A percentile compares a stretch with the other conserved stretches of the same genome.
These are phyloP conservation scores for Oryza meridionalis DNA, from an alignment of 176 grass and related monocot genomes.

Conservation along the genomic window DNA sequence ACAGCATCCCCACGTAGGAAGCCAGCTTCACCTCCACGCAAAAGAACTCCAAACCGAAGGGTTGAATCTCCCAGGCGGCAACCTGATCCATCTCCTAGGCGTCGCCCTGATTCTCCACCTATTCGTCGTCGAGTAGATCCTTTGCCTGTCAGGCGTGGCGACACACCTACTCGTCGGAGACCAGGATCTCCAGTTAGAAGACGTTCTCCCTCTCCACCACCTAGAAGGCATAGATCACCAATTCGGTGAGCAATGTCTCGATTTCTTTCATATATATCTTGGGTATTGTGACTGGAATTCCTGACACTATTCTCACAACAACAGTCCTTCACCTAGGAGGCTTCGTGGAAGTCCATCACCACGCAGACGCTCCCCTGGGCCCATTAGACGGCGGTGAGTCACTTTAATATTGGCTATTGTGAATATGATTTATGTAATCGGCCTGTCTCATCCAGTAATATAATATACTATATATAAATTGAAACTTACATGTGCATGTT, in stretches of 20 bases:
- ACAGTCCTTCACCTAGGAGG: slow-evolving; percentile 83
- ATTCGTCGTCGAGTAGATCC: slow-evolving; percentile 52
- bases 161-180: slow-evolving; percentile 58
- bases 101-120: slow-evolving; percentile 71
- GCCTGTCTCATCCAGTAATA: not conserved
- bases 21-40: slow-evolving; percentile 60
- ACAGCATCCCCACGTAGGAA: slow-evolving; percentile 82
- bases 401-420: slow-evolving; percentile 11
- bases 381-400: slow-evolving; percentile 83
- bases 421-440: not conserved
- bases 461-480: not conserved
- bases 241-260: slow-evolving; percentile 50
- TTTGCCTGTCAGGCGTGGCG: slow-evolving; percentile 59
- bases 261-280: slow-evolving; percentile 17
- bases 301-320: slow-evolving; percentile 24
- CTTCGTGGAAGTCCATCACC: slow-evolving; percentile 72
- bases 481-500: not conserved
- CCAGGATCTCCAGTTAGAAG: slow-evolving; percentile 80
- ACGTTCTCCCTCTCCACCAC: slow-evolving; percentile 78
- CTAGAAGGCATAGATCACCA: slow-evolving; percentile 82
- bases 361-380: slow-evolving; percentile 73
- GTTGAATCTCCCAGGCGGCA: slow-evolving; percentile 59
- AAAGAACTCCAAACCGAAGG: slow-evolving; percentile 67
- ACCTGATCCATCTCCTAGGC: slow-evolving; percentile 59
- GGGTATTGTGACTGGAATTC: not conserved